Evolutionary conservation across 805 yeast genomes (phyloP).

Genomic region (Candida sphagnicola): DNA sequence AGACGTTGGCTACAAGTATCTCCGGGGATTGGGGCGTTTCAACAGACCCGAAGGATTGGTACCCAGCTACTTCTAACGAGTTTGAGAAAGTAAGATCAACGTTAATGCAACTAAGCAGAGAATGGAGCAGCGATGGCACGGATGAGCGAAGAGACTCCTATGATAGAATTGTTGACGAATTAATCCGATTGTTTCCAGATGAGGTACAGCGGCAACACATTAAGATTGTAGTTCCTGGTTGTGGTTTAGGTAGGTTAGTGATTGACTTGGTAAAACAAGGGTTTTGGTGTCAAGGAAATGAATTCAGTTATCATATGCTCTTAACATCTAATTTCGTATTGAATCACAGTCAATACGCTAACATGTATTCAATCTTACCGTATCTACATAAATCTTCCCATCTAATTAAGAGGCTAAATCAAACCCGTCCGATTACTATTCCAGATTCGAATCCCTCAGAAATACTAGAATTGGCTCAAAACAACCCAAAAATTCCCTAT

Average conservation of each 20-base stretch:
- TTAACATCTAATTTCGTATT: slow-evolving; percentile 51
- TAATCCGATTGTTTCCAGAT: slow-evolving; percentile 35
- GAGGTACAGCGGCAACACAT: slow-evolving; percentile 30
- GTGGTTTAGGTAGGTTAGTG: slow-evolving; percentile 60
- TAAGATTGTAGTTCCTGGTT: slow-evolving; percentile 57
- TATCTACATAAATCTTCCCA: slow-evolving; percentile 52
- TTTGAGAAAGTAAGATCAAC: slow-evolving; percentile 55
- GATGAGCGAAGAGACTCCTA: slow-evolving; percentile 41
- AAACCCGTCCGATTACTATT: slow-evolving; percentile 45
- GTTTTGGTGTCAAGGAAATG: slow-evolving; percentile 64
- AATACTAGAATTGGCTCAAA: slow-evolving; percentile 22
- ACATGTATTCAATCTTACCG: slow-evolving; percentile 46
- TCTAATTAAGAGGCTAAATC: slow-evolving; percentile 40
- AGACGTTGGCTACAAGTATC: slow-evolving; percentile 37
- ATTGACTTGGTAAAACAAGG: slow-evolving; percentile 53
- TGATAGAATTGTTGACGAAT: slow-evolving; percentile 31
- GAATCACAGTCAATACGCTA: slow-evolving; percentile 40
- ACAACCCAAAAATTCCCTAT: slow-evolving; percentile 38
- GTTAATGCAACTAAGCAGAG: slow-evolving; percentile 54
- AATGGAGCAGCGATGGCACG: slow-evolving; percentile 56
- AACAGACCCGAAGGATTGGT: slow-evolving; percentile 38
- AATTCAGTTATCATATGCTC: slow-evolving; percentile 62
- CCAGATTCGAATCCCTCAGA: slow-evolving; percentile 51
- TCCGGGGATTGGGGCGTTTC: slow-evolving; percentile 51
- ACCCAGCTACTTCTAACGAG: slow-evolving; percentile 36